Conservation (phyloP, 306 rosid species). For the Casuarina equisetifolia region DNA sequence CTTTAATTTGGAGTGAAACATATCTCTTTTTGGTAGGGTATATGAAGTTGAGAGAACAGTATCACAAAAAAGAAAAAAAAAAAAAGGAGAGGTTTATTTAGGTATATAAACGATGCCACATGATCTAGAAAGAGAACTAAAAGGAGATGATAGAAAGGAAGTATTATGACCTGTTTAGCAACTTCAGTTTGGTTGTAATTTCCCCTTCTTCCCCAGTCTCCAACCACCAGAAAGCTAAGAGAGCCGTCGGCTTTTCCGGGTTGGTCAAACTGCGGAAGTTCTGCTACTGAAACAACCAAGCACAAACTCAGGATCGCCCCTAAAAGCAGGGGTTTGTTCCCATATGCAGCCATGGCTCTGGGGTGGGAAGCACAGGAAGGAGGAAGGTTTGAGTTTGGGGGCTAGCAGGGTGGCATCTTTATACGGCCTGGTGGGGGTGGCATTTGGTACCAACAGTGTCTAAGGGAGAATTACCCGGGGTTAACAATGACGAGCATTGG, state of each 20-base stretch:
- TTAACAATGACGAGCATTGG: not conserved
- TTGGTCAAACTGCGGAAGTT: constrained; percentile 38
- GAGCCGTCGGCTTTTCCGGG: constrained; percentile 29
- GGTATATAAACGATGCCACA: not conserved
- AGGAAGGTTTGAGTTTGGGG: not conserved
- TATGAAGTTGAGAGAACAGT: too few species aligned
- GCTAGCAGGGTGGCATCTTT: not conserved
- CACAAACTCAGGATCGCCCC: constrained; percentile 1
- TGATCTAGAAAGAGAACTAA: not conserved
- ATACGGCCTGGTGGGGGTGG: not conserved
- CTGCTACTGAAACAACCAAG: constrained; percentile 22
- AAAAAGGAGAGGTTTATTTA: not conserved
- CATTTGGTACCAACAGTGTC: not conserved
- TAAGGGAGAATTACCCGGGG: not conserved
- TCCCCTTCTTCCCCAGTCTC: constrained; percentile 84
- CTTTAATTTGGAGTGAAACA: too few species aligned
- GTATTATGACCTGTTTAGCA: constrained; percentile 50
- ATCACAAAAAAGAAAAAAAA: not conserved
- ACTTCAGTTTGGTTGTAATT: constrained; percentile 57
- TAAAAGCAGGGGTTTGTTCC: not conserved
- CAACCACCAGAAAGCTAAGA: constrained; percentile 55
- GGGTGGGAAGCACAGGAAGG: not conserved
- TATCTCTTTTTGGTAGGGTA: too few species aligned
- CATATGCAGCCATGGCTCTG: constrained; percentile 32
- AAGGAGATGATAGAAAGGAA: not conserved